Base-by-base conservation (phyloP, 2,329 filamentous ascomycete genomes). In the Parafenestella ontariensis region DNA sequence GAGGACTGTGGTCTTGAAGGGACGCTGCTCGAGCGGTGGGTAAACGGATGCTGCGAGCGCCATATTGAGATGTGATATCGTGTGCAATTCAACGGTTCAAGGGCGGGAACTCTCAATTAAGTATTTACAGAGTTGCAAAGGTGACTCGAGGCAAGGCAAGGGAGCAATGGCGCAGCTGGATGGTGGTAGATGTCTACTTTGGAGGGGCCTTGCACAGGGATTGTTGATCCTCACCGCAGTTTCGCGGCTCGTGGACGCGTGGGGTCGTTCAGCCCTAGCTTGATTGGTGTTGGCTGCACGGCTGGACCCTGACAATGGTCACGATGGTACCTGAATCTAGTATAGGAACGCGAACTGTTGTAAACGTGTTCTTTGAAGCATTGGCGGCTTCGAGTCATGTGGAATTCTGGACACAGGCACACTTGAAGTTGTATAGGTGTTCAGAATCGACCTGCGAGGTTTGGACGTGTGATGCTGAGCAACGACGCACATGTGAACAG, bases 1-100 rank as follows among this genome's bases (percentile, higher is more conserved):
- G 72, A 87, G 88, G 78, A 99, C 90, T 62, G 94, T 98, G 83
- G 95, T 92, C 81, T 93, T 91, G 77, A 97, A 81, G 39, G 91
- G 91, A 65, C 95, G 91, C 70, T 94, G 83, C 75, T 89, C 85
- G 64, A 98, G 86, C 59, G 92, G 86, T 52, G 92, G 89, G 78
- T 88, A 90, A 49, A 82, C 62, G 54, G 76, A 73, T 54, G 70
- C 76, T 49, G 77, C 78, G 63, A 73, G 68, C 40, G 78, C 74
- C 71, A 79, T 77, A 39, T 52, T 69, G 55, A n/a, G 39, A 20
- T 28, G 42, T 34, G 31, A 20, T 23, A 6, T 23, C 17, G 15
- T 4, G 40, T 7, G 7, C 29, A 43, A 28, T 29, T 6, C 23
- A 48, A 28, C 10, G 11, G 21, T 9, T 26, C n/a, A 5, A 23